Evolutionary conservation across 257 asterid genomes (phyloP).

Genomic region (Henckelia pumila): DNA sequence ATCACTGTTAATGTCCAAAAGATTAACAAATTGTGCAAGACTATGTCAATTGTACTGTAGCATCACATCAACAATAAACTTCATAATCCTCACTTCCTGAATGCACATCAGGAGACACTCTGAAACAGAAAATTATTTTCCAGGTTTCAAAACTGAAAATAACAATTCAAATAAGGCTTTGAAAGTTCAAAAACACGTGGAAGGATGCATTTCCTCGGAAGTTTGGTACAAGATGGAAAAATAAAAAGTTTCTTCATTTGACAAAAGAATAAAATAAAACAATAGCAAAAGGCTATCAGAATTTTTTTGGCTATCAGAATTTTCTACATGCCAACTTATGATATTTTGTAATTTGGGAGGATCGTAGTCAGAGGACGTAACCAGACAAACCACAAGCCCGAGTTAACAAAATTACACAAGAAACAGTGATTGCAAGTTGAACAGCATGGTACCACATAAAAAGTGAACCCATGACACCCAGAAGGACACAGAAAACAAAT

Average conservation of each 20-base stretch:
- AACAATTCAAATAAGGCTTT: neutral
- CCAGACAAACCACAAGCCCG: neutral
- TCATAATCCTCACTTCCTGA: neutral
- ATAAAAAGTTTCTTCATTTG: neutral
- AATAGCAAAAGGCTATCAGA: neutral
- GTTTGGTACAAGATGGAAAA: neutral
- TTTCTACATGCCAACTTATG: neutral
- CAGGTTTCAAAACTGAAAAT: neutral
- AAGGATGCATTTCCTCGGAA: neutral
- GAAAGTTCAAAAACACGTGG: neutral
- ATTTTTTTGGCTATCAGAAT: neutral
- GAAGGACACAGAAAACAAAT: slow-evolving; percentile 7
- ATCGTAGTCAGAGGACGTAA: neutral
- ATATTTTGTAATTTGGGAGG: neutral
- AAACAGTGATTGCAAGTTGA: slow-evolving; percentile 15
- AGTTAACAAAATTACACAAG: neutral
- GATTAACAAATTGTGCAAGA: neutral
- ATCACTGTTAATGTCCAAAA: slow-evolving; percentile 53
- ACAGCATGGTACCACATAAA: slow-evolving; percentile 12
- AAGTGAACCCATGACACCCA: slow-evolving; percentile 2
- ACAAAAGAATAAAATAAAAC: neutral
- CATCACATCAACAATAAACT: neutral
- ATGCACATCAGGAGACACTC: neutral
- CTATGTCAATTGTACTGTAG: slow-evolving; percentile 9
- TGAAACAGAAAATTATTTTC: neutral